Base-by-base conservation (phyloP, 2,329 filamentous ascomycete species). In the Gnomoniopsis sp. region DNA sequence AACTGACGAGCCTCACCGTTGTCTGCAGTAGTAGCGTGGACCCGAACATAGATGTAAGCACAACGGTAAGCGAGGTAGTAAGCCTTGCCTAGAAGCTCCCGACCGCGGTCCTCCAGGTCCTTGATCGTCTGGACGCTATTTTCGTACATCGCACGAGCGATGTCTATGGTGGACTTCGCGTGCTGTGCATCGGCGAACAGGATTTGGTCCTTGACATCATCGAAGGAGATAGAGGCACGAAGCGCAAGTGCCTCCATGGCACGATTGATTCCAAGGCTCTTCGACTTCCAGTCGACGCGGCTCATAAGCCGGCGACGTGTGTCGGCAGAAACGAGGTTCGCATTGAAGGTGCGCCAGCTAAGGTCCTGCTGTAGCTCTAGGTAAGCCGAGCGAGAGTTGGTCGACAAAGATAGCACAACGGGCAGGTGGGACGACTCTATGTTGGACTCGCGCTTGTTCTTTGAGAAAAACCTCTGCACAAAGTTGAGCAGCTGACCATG, bases 381-480 rank as follows among this genome's bases (percentile, higher is more conserved):
- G 21, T 62, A 56, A 3, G 44, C 33, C 26, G 61, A 6, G 17
- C 38, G 41, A 1, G 51, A 38, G n/a, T 51, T 48, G 21, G 43
- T 52, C 12, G 54, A 53, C 62, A 72, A 64, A 8, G 63, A 44
- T 34, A 65, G 65, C 23, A 74, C 66, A 23, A 72, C 34, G 1
- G 72, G 54, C 55, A 63, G 63, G 53, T 65, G 62, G 0, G 66
- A 57, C 1, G 65, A 49, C 2, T 62, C 55, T 36, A 70, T 60
- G 2, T 66, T 49, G 7, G 61, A 53, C 26, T 72, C 67, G 7
- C 73, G 64, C 1, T 64, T 61, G 58, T 77, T 87, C 15, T 71
- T 67, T 4, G 85, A 76, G 55, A 80, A 79, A 66, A 85, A 87
- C 53, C 81, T 77, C 68, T 84, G 84, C 61, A 88, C 72, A 30